phyloP scores from a whole-genome alignment of 257 asterid genomes.

The Haberlea rhodopensis region DNA sequence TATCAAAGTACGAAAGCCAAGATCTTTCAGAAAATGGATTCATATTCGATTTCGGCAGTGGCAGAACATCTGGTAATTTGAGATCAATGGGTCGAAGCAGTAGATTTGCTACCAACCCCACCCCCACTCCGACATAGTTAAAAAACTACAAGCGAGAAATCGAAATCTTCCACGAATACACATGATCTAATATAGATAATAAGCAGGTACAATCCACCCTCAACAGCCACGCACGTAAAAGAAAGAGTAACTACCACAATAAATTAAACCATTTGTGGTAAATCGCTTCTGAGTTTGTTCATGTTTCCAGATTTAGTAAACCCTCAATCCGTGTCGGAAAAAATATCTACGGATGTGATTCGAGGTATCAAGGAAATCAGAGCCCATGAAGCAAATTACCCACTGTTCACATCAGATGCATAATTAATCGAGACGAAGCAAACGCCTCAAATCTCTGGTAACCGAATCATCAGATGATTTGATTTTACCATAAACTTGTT shows the following conservation, averaged over 20 bases:
- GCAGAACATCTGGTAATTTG: no score
- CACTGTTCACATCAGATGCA: background rate
- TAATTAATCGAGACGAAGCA: background rate
- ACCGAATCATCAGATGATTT: constrained; percentile 2
- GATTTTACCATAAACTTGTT: background rate
- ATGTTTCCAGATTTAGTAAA: background rate
- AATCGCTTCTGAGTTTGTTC: background rate
- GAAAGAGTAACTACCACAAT: no score
- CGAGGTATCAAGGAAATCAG: background rate
- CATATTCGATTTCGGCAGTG: no score
- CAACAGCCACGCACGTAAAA: background rate
- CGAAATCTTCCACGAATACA: no score
- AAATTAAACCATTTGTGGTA: background rate
- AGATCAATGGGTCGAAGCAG: no score
- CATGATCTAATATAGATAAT: background rate
- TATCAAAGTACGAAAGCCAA: no score
- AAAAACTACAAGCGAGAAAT: background rate
- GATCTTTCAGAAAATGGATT: no score
- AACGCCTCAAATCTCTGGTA: constrained; percentile 18
- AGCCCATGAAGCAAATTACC: background rate
- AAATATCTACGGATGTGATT: background rate
- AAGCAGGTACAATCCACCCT: background rate
- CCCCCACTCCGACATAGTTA: background rate
- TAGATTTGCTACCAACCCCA: no score
- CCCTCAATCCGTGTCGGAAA: background rate